Evolutionary conservation across 2,329 filamentous ascomycete genomes (phyloP), one percentile per base, ranked within the genome.

Genomic region (Onygenales sp.): DNA sequence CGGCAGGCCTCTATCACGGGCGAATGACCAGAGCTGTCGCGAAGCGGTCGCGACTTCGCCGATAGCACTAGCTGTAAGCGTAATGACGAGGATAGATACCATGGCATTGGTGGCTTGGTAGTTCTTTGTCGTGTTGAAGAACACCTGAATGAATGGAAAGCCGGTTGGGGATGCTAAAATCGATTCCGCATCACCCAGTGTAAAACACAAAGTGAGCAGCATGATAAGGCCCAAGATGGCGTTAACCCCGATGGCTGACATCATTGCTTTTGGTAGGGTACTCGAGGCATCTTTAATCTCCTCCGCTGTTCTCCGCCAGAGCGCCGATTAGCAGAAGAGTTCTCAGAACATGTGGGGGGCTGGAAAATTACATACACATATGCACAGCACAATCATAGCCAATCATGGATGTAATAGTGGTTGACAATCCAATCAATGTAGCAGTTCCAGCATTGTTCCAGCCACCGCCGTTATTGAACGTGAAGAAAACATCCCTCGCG

Each of bases 131-230:
- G 74, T 74, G 37, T 79, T 72, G 56, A 71, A 71, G 54, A 82
- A 82, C 21, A 83, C 74, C 49, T 81, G 72, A 60, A 85, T 82
- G 57, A 82, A 82, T 0, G 82, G 80, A 47, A 78, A 80, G 1
- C 73, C 74, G 0, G 78, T 79, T 0, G 70, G 69, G 0, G 72
- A 73, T 0, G 65, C 63, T 2, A 79, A 62, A 0, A 76, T 71
- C 0, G 61, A 62, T 9, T 74, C 68, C 9, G 78, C 64, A 52
- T 82, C 71, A 2, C 72, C 72, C 13, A 82, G 67, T 31, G 75
- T 79, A 58, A 82, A 83, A 7, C 79, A 70, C 37, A 80, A 68
- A 0, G 77, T 76, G 11, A 82, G 69, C n/a, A 81, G 60, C 70
- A 82, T 79, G n/a, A 75, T 69, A 44, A 82, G 77, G 0, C 80